phyloP scores from a whole-genome alignment of 148 eudicot genomes.

The Limonium bicolor region DNA sequence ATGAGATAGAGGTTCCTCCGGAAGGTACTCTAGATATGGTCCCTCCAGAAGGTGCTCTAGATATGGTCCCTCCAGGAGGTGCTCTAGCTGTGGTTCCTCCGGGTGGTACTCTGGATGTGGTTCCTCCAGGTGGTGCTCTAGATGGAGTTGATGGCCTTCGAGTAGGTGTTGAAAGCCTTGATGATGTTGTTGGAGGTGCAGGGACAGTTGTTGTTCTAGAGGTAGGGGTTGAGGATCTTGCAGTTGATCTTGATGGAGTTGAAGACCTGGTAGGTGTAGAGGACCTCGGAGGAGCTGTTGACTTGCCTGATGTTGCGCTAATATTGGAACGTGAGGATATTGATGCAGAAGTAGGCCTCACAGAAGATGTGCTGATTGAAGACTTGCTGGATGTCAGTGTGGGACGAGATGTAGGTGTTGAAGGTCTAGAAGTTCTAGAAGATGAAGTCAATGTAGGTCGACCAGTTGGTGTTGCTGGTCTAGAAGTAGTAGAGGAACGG shows the following conservation, averaged over 20 bases:
- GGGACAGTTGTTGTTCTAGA: slow-evolving; percentile 35
- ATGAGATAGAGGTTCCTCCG: too few relatives aligned
- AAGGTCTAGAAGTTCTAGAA: slow-evolving; percentile 61
- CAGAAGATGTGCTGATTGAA: slow-evolving; percentile 12
- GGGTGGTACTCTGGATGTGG: too few relatives aligned
- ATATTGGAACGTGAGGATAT: slow-evolving; percentile 14
- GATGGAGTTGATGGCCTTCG: slow-evolving; percentile 49
- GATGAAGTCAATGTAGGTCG: slow-evolving; percentile 42
- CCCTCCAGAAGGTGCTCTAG: too few relatives aligned
- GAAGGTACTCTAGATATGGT: too few relatives aligned
- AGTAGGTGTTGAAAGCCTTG: slow-evolving; percentile 82
- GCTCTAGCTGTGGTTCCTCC: too few relatives aligned
- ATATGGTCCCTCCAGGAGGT: too few relatives aligned
- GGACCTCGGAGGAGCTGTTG: slow-evolving; percentile 53
- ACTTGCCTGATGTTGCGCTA: slow-evolving; percentile 22
- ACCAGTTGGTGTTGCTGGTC: slow-evolving; percentile 84
- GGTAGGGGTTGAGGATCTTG: slow-evolving; percentile 81
- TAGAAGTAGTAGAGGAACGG: slow-evolving; percentile 32
- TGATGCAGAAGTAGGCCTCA: slow-evolving; percentile 15
- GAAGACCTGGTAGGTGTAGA: slow-evolving; percentile 51
- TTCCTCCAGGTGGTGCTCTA: slow-evolving; percentile 20
- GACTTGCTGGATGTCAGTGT: slow-evolving; percentile 28
- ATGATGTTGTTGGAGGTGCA: slow-evolving; percentile 44
- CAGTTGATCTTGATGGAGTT: slow-evolving; percentile 43
- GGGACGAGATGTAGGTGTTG: slow-evolving; percentile 69